These are phyloP conservation scores for Geosmithia morbida DNA, from an alignment of 2,329 filamentous ascomycete genomes.

Conservation along the genomic window DNA sequence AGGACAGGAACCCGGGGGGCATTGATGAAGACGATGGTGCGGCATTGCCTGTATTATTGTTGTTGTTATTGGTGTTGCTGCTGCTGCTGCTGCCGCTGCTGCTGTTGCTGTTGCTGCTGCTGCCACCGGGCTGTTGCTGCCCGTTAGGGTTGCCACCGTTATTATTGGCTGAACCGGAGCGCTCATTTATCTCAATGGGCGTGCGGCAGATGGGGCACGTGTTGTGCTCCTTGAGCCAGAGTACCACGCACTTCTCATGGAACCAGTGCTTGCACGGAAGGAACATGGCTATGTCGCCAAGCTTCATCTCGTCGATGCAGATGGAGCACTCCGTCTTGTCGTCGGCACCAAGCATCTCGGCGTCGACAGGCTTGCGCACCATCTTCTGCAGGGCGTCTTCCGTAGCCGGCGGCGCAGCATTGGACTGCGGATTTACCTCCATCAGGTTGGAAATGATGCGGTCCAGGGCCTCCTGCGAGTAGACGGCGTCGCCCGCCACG, in stretches of 20 bases:
- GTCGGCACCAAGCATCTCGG: conserved; percentile 50
- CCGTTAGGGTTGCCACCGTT: neutral
- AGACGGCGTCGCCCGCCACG: conserved; percentile 66
- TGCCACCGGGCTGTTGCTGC: neutral
- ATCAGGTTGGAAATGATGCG: conserved; percentile 77
- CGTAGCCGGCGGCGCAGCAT: conserved; percentile 70
- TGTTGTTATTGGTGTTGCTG: no score
- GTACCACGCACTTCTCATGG: conserved; percentile 64
- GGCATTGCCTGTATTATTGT: neutral
- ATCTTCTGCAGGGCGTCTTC: conserved; percentile 59
- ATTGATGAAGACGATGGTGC: neutral
- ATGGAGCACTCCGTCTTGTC: conserved; percentile 80
- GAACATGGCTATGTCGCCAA: conserved; percentile 59
- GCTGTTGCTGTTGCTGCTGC: no score
- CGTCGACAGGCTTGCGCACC: conserved; percentile 54
- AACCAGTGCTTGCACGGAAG: conserved; percentile 93
- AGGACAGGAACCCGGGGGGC: neutral
- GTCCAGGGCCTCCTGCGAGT: conserved; percentile 81
- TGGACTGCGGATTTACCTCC: conserved; percentile 64
- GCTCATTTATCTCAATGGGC: conserved; percentile 28
- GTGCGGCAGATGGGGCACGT: conserved; percentile 76
- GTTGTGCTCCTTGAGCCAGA: conserved; percentile 83
- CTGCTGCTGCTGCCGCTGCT: no score
- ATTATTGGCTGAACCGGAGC: conserved; percentile 2
- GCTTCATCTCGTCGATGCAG: conserved; percentile 73